Evolutionary conservation across 768 basidiomycete species (phyloP).

Genomic region (Lactarius akahatsu): DNA sequence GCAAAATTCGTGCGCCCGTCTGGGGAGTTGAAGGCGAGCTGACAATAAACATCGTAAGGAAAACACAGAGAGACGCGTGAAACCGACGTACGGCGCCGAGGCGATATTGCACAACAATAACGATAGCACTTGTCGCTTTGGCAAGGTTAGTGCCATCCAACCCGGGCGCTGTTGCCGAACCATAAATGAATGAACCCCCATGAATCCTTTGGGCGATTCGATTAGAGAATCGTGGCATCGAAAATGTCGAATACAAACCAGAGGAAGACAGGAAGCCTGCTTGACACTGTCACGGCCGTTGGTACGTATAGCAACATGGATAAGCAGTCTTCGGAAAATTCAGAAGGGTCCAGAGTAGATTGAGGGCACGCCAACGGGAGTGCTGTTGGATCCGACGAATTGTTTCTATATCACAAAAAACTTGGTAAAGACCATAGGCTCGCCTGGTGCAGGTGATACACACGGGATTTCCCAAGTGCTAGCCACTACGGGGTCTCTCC

Average conservation of each 20-base stretch:
- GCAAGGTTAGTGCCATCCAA: slow-evolving; percentile 80
- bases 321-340: slow-evolving; percentile 74
- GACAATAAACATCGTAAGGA: slow-evolving; percentile 19
- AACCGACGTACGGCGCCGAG: slow-evolving; percentile 61
- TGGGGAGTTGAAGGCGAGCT: slow-evolving; percentile 78
- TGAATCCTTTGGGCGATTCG: slow-evolving; percentile 58
- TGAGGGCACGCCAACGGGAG: slow-evolving; percentile 78
- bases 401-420: slow-evolving; percentile 42
- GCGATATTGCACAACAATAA: slow-evolving; percentile 81
- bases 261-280: slow-evolving; percentile 51
- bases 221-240: background rate
- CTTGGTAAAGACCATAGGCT: background rate
- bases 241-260: slow-evolving; percentile 46
- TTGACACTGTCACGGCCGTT: slow-evolving; percentile 35
- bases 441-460: slow-evolving; percentile 32
- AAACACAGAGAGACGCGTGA: background rate
- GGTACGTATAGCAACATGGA: slow-evolving; percentile 77
- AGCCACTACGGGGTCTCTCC: slow-evolving; percentile 54
- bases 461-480: slow-evolving; percentile 65
- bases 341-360: slow-evolving; percentile 46
- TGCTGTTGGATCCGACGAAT: slow-evolving; percentile 47
- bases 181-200: slow-evolving; percentile 76
- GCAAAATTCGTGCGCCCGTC: slow-evolving; percentile 69
- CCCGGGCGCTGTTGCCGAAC: slow-evolving; percentile 68
- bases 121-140: slow-evolving; percentile 66